Evolutionary conservation across 2,329 filamentous ascomycete genomes (phyloP).

Genomic region (Aureobasidium leucospermi): DNA sequence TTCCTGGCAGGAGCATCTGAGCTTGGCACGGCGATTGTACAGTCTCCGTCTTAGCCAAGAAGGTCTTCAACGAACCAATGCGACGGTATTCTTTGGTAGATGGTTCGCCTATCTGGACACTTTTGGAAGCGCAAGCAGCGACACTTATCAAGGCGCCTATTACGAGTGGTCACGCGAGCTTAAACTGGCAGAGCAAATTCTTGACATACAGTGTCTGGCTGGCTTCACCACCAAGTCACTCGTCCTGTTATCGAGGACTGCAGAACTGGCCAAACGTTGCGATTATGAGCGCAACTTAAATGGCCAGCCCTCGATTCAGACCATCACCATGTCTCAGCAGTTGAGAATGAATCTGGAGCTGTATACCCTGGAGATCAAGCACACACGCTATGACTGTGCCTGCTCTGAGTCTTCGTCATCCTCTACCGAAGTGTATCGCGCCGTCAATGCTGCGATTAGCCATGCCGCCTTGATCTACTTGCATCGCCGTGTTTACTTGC

Average conservation of each 20-base stretch:
- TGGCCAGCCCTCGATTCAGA: not conserved
- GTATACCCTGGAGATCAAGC: constrained; percentile 6
- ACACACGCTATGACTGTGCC: constrained; percentile 8
- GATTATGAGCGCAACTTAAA: constrained; percentile 3
- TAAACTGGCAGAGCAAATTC: not conserved
- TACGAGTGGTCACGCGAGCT: constrained; percentile 13
- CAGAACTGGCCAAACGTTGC: constrained; percentile 11
- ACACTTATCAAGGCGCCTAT: constrained; percentile 7
- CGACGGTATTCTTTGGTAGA: constrained; percentile 66
- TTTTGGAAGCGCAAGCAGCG: constrained; percentile 63
- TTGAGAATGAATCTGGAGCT: constrained; percentile 11
- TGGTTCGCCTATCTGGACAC: constrained; percentile 84
- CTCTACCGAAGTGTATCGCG: constrained; percentile 8
- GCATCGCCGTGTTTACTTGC: constrained; percentile 5
- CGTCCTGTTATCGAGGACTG: not conserved
- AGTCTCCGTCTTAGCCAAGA: constrained; percentile 40
- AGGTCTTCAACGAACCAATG: constrained; percentile 54
- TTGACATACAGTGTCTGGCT: constrained; percentile 7
- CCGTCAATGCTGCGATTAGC: constrained; percentile 8
- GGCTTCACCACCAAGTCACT: constrained; percentile 13
- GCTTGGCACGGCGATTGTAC: constrained; percentile 55
- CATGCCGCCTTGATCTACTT: constrained; percentile 11
- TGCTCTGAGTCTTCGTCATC: not conserved
- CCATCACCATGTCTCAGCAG: constrained; percentile 9
- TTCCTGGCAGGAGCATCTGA: constrained; percentile 72